Evolutionary conservation across 805 yeast species (phyloP).

Genomic region (Deakozyma indianensis): DNA sequence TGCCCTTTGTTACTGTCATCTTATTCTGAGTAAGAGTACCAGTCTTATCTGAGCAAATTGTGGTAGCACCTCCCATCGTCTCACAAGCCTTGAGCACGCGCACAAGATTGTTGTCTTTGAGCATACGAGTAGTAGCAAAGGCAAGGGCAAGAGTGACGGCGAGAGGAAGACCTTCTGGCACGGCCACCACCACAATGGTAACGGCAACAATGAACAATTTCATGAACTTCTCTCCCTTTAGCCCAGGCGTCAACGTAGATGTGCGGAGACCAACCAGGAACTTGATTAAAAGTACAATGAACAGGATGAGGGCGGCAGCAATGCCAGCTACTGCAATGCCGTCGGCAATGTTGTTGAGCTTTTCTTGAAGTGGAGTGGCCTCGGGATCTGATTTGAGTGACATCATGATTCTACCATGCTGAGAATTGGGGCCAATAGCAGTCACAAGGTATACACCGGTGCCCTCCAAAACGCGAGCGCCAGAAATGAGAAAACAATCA

Average conservation of each 20-base stretch:
- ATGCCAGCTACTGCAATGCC: constrained; percentile 93
- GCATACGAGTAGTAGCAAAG: constrained; percentile 97
- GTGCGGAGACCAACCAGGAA: constrained; percentile 44
- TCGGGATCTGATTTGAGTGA: constrained; percentile 64
- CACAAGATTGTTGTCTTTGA: constrained; percentile 90
- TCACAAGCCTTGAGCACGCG: constrained; percentile 89
- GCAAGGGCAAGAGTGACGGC: constrained; percentile 96
- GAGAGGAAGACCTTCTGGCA: constrained; percentile 97
- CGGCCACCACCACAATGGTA: constrained; percentile 91
- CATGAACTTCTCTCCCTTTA: constrained; percentile 73
- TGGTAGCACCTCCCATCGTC: constrained; percentile 98
- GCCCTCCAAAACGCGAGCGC: constrained; percentile 78
- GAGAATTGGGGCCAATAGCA: constrained; percentile 79
- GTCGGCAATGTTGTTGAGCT: constrained; percentile 72
- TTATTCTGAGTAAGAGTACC: constrained; percentile 91
- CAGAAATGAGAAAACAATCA: constrained; percentile 84
- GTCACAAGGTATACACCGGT: constrained; percentile 76
- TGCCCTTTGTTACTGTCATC: constrained; percentile 80
- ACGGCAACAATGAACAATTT: constrained; percentile 82
- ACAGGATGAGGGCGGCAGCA: constrained; percentile 68
- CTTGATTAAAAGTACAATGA: constrained; percentile 63
- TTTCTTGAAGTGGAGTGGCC: constrained; percentile 75
- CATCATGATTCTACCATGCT: constrained; percentile 84
- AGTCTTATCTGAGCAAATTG: constrained; percentile 92
- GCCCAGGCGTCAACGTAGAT: constrained; percentile 37